Evolutionary conservation across 2,329 filamentous ascomycete genomes (phyloP).

Genomic region (Endoconidiophora polonica): DNA sequence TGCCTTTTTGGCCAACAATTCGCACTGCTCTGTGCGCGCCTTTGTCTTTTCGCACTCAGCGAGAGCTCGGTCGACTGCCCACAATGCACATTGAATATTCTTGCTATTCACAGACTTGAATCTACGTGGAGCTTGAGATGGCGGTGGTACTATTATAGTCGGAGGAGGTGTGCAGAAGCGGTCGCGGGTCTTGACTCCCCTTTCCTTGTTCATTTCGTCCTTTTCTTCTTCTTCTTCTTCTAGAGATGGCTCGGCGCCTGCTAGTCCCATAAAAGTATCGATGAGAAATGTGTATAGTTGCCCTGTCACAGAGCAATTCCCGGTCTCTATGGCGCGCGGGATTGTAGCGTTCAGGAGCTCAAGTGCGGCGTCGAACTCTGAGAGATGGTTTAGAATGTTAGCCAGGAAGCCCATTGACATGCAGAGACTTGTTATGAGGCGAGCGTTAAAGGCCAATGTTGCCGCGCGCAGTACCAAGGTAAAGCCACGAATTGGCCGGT

Average conservation of each 20-base stretch:
- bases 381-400: slow-evolving; percentile 50
- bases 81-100: slow-evolving; percentile 18
- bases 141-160: slow-evolving; percentile 20
- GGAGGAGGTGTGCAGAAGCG: background rate
- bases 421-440: slow-evolving; percentile 55
- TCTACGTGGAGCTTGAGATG: background rate
- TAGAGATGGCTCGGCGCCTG: slow-evolving; percentile 30
- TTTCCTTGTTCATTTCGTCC: too few relatives aligned
- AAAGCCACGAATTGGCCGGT: slow-evolving; percentile 57
- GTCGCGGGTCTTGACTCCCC: too few relatives aligned
- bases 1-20: slow-evolving; percentile 69
- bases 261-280: slow-evolving; percentile 65
- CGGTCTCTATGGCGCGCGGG: slow-evolving; percentile 60
- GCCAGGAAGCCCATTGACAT: slow-evolving; percentile 51
- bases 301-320: slow-evolving; percentile 44
- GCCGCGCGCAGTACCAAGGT: slow-evolving; percentile 61
- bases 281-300: slow-evolving; percentile 53
- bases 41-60: slow-evolving; percentile 49
- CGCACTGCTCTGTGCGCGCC: slow-evolving; percentile 50
- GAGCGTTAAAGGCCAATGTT: slow-evolving; percentile 52
- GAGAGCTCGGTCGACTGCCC: slow-evolving; percentile 35
- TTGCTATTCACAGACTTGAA: too few relatives aligned
- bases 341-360: slow-evolving; percentile 51
- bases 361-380: slow-evolving; percentile 51
- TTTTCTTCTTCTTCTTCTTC: too few relatives aligned